Base-by-base conservation (phyloP, 164 flowering plant genomes). In the Aristolochia californica region DNA sequence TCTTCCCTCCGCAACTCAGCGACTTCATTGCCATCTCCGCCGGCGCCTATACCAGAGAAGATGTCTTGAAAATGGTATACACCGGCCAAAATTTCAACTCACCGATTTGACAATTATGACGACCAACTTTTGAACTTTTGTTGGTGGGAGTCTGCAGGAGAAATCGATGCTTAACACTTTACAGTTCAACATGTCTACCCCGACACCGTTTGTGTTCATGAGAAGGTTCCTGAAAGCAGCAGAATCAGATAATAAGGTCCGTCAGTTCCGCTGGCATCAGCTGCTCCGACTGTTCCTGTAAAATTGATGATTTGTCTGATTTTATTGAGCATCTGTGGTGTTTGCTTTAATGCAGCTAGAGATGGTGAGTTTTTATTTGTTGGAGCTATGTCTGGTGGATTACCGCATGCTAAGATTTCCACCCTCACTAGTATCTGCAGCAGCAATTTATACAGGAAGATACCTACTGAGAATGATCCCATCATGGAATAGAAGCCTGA, bases 121-220 rank as follows among this genome's bases (percentile, higher is more conserved):
- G 24, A 18, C 7, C 8, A 23, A 25, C n/a, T n/a, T n/a, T n/a
- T n/a, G n/a, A 23, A 40, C 8, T 30, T 53, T 51, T 22, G 5
- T 51, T 34, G 40, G 40, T 27, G 57, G 40, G 14, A 1, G 2
- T 43, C 21, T 73, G 68, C 80, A 89, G 97, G 97, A 90, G 72
- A 83, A 73, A 50, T 57, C 72, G 22, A 85, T 90, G 76, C 59
- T 83, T 16, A 90, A 82, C 28, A 65, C 81, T 21, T 66, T 90
- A 22, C 83, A 82, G 62, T 90, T 87, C 53, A 82, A 87, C 57
- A 55, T 90, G 58, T 82, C 87, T 20, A 71, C 77, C 59, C 93
- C 97, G 2, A 90, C 95, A 44, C 83, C 85, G 1, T 90, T 79
- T 59, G 85, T 82, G 49, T 90, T 90, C 58, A 77, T 85, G 85